These are phyloP conservation scores for Vigna unguiculata DNA, from an alignment of 306 rosid species.

Conservation along the genomic window DNA sequence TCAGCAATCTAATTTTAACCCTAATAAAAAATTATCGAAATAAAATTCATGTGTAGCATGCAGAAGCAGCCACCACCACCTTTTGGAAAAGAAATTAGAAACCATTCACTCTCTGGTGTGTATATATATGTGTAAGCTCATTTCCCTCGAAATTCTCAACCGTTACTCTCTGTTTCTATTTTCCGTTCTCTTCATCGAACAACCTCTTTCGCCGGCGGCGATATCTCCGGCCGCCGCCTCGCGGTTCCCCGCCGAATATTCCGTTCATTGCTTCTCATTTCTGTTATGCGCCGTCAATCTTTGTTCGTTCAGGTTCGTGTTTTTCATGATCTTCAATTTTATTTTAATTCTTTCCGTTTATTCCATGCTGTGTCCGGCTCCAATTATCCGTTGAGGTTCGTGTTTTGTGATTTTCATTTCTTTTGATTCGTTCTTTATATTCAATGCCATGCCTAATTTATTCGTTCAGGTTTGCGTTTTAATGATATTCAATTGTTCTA, in stretches of 20 bases:
- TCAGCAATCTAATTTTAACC: conserved; percentile 19
- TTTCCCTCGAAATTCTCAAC: conserved; percentile 43
- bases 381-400: not conserved
- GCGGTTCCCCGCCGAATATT: not conserved
- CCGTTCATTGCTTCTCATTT: not conserved
- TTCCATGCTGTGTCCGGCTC: too few relatives aligned
- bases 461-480: conserved; percentile 31
- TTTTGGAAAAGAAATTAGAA: conserved; percentile 19
- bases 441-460: conserved; percentile 12
- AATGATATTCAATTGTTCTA: not conserved
- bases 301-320: too few relatives aligned
- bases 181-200: not conserved
- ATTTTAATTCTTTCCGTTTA: too few relatives aligned
- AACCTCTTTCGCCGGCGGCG: conserved; percentile 32
- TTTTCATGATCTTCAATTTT: too few relatives aligned
- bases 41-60: conserved; percentile 4
- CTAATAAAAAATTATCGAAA: not conserved
- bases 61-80: conserved; percentile 17
- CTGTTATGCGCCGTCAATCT: too few relatives aligned
- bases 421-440: not conserved
- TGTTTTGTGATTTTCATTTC: not conserved
- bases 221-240: conserved; percentile 19
- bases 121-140: not conserved
- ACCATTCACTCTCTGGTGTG: not conserved
- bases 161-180: not conserved